Conservation (phyloP, 2,329 filamentous ascomycete species). For the Lizonia empirigonia region DNA sequence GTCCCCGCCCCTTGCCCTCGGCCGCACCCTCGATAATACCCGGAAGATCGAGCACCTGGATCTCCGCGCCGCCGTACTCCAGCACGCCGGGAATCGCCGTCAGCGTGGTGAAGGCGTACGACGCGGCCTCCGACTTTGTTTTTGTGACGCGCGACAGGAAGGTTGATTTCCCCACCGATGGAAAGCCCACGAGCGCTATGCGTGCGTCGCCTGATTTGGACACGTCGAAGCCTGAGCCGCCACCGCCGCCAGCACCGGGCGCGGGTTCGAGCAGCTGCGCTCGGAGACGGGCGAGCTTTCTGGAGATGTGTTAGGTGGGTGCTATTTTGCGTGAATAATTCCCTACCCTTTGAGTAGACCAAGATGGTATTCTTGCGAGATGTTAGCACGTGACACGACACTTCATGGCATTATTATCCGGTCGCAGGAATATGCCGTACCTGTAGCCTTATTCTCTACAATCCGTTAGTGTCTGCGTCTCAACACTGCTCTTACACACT, state of each 20-base stretch:
- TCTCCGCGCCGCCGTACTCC: constrained; percentile 96
- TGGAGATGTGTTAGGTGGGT: constrained; percentile 49
- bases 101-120: constrained; percentile 96
- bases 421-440: constrained; percentile 60
- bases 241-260: constrained; percentile 76
- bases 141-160: constrained; percentile 99
- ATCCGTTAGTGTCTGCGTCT: constrained; percentile 40
- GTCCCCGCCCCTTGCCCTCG: constrained; percentile 92
- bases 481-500: constrained; percentile 25
- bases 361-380: constrained; percentile 84
- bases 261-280: constrained; percentile 92
- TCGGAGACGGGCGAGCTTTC: constrained; percentile 92
- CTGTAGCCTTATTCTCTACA: constrained; percentile 97
- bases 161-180: constrained; percentile 97
- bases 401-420: constrained; percentile 1
- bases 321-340: not conserved
- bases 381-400: constrained; percentile 46
- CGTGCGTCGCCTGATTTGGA: constrained; percentile 95
- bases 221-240: constrained; percentile 83
- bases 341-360: constrained; percentile 90
- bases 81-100: constrained; percentile 97
- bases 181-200: constrained; percentile 97
- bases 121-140: constrained; percentile 93
- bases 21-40: constrained; percentile 97
- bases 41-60: constrained; percentile 94